A percentile compares a stretch with the other conserved stretches of the same genome.
Conservation (phyloP, 139 green algal genomes). For the Volvox africanus region DNA sequence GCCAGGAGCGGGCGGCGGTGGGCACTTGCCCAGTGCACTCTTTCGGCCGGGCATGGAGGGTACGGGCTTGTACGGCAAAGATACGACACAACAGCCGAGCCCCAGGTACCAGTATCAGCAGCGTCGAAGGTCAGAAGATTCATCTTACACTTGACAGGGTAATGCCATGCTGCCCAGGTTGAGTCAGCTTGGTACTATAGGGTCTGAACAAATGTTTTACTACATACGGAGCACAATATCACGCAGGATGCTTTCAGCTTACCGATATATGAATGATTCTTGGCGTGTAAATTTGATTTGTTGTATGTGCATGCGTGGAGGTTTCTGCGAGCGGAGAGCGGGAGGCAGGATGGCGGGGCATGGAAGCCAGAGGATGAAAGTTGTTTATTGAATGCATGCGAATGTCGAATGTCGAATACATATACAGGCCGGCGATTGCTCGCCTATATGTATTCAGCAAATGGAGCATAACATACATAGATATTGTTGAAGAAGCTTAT, state of each 20-base stretch:
- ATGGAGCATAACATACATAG: too few species aligned
- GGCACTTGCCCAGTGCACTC: not conserved
- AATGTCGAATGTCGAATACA: too few species aligned
- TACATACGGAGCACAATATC: too few species aligned
- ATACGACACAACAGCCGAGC: not conserved
- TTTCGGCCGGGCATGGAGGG: not conserved
- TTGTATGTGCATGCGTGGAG: not conserved
- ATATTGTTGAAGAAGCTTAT: too few species aligned
- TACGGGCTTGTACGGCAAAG: not conserved
- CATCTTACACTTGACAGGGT: not conserved
- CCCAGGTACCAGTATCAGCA: conserved; percentile 1
- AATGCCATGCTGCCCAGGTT: not conserved
- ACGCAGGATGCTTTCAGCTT: too few species aligned
- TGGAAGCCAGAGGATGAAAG: too few species aligned
- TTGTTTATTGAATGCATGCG: too few species aligned
- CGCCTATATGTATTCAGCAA: too few species aligned
- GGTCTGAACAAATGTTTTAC: too few species aligned
- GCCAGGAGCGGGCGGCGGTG: not conserved
- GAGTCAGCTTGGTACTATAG: not conserved
- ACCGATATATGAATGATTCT: not conserved
- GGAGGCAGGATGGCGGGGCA: too few species aligned
- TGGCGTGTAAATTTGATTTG: not conserved
- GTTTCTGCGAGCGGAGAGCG: not conserved
- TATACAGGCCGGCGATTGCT: too few species aligned
- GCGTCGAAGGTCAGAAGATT: not conserved